These are phyloP conservation scores for Phoenix roebelenii DNA, from an alignment of 176 grass and related monocot species.

Conservation along the genomic window DNA sequence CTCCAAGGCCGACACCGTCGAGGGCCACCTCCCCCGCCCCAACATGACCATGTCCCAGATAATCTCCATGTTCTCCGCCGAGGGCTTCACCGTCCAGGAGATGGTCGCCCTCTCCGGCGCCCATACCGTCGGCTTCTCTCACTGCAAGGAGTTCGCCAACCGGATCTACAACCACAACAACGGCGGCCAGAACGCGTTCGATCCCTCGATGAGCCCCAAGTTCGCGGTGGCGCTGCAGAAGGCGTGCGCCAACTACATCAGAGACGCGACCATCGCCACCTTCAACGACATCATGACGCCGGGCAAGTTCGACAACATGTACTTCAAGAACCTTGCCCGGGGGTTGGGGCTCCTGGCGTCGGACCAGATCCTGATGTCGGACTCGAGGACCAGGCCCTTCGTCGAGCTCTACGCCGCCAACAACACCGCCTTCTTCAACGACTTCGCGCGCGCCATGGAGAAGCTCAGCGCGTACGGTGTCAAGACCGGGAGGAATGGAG, in stretches of 20 bases:
- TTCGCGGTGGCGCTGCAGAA: slow-evolving; percentile 4
- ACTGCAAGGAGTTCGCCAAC: not conserved
- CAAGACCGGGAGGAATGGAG: not conserved
- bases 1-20: slow-evolving; percentile 2
- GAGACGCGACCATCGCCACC: not conserved
- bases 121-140: slow-evolving; percentile 12
- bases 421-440: slow-evolving; percentile 8
- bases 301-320: slow-evolving; percentile 19
- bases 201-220: slow-evolving; percentile 5
- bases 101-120: slow-evolving; percentile 4
- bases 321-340: slow-evolving; percentile 5
- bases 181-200: not conserved
- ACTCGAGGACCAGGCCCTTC: not conserved
- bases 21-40: not conserved
- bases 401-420: slow-evolving; percentile 13
- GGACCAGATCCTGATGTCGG: not conserved
- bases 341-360: slow-evolving; percentile 1
- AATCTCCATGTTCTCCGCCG: not conserved
- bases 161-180: not conserved
- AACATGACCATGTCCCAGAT: not conserved
- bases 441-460: slow-evolving; percentile 9
- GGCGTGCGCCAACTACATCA: not conserved
- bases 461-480: slow-evolving; percentile 5
- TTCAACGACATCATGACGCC: slow-evolving; percentile 20
- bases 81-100: slow-evolving; percentile 5